Evolutionary conservation across 441 rosid species (phyloP), one percentile per base, ranked within the genome.

Genomic region (California macrophylla): DNA sequence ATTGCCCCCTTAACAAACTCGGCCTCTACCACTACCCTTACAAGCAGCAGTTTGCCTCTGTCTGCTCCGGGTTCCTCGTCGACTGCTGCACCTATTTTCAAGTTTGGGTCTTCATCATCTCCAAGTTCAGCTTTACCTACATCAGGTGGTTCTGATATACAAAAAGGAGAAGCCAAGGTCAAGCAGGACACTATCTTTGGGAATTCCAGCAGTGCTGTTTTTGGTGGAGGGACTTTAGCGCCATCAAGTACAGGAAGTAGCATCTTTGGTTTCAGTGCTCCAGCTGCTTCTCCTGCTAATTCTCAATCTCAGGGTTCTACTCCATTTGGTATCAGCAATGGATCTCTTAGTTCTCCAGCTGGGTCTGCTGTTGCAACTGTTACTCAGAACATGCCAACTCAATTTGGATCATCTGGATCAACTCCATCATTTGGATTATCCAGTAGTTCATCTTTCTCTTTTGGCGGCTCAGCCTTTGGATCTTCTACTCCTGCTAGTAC

Each of bases 341-440:
- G 75, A 30, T 38, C 75, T 54, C 23, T 58, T 23, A 77, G 70
- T 76, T 76, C 82, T 84, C 78, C 74, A 20, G 73, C 82, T 54
- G 87, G 77, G 58, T 75, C 78, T 71, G 83, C 75, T 69, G 61
- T 81, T 79, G 71, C 80, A 42, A 45, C 84, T 69, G 77, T 86
- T 64, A 78, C 84, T 68, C 89, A 81, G 77, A 87, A 81, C 75
- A 67, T 50, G 30, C 88, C 89, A 3, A 72, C 69, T 77, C 84
- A 80, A 70, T 84, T 80, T 69, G 83, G 79, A 23, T 79, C 89
- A 50, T 80, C 88, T 70, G 72, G 74, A 5, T 71, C 76, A 40
- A 71, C 84, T 63, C 69, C 89, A 32, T 75, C 89, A 74, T 89
- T 83, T 76, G 81, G 83, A 21, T 70, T 73, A 70, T 58, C 83